These are phyloP conservation scores for Mucor piriformis DNA, from an alignment of 371 early-diverging fungal species.

Conservation along the genomic window DNA sequence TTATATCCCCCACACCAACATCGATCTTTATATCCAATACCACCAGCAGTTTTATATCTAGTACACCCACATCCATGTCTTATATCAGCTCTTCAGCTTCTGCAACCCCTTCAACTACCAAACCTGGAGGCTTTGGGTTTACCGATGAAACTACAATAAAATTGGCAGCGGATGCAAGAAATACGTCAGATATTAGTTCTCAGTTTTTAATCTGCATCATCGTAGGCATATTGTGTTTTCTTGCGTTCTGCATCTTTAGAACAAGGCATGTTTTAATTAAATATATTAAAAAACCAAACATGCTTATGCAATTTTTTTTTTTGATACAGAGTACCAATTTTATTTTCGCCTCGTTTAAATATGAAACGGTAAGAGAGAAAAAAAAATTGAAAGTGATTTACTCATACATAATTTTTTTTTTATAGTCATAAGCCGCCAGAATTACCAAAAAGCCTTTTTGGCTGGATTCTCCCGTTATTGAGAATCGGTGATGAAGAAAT, in stretches of 20 bases:
- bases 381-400: not conserved
- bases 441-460: slow-evolving; percentile 57
- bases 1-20: not conserved
- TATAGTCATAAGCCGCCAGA: slow-evolving; percentile 58
- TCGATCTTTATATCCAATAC: not conserved
- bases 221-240: slow-evolving; percentile 46
- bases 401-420: slow-evolving; percentile 24
- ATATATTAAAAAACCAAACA: not conserved
- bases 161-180: not conserved
- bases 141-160: not conserved
- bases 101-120: not conserved
- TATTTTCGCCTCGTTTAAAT: slow-evolving; percentile 62
- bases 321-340: slow-evolving; percentile 38
- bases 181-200: slow-evolving; percentile 13
- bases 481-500: slow-evolving; percentile 54
- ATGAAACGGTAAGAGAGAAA: slow-evolving; percentile 54
- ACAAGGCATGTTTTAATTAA: slow-evolving; percentile 34
- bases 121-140: not conserved
- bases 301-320: not conserved
- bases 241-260: slow-evolving; percentile 58
- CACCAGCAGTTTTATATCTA: not conserved
- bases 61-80: not conserved
- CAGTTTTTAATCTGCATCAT: slow-evolving; percentile 51
- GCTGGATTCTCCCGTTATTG: slow-evolving; percentile 64
- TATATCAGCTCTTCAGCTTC: not conserved